Percentiles rank a stretch among this genome's conserved stretches.
These are phyloP conservation scores for Flaveria linearis DNA, from an alignment of 129 eudicot genomes.

Conservation along the genomic window DNA sequence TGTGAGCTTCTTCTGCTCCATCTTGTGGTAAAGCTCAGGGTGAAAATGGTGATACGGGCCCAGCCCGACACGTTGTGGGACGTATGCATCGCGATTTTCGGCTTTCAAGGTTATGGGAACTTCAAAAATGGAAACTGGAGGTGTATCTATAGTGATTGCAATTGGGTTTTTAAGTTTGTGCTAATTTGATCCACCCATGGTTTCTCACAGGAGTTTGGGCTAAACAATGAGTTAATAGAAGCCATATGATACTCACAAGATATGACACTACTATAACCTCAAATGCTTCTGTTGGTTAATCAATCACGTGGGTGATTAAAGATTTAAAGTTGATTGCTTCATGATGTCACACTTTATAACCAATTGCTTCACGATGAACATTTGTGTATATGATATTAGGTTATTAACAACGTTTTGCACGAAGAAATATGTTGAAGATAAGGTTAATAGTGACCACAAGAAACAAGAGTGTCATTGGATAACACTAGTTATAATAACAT, in stretches of 20 bases:
- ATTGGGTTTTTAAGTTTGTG: constrained; percentile 26
- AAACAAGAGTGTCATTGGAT: neutral
- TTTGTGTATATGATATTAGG: neutral
- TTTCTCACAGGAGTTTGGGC: constrained; percentile 17
- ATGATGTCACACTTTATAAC: neutral
- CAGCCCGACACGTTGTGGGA: constrained; percentile 38
- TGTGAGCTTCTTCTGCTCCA: constrained; percentile 38
- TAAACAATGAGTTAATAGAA: constrained; percentile 8
- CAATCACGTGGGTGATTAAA: neutral
- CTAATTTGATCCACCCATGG: constrained; percentile 32
- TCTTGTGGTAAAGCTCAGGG: constrained; percentile 32
- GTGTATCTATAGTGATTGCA: constrained; percentile 2
- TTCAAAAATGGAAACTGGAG: constrained; percentile 31
- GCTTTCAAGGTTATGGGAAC: constrained; percentile 33
- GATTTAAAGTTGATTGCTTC: neutral
- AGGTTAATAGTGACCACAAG: neutral
- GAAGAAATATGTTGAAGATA: neutral
- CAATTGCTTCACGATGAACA: neutral
- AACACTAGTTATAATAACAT: neutral
- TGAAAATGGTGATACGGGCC: constrained; percentile 48
- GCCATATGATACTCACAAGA: constrained; percentile 3
- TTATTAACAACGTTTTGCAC: neutral
- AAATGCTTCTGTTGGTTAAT: neutral
- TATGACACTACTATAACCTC: neutral
- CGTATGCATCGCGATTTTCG: constrained; percentile 33